Base-by-base conservation (phyloP, 768 basidiomycete species). In the Boletus edulis region DNA sequence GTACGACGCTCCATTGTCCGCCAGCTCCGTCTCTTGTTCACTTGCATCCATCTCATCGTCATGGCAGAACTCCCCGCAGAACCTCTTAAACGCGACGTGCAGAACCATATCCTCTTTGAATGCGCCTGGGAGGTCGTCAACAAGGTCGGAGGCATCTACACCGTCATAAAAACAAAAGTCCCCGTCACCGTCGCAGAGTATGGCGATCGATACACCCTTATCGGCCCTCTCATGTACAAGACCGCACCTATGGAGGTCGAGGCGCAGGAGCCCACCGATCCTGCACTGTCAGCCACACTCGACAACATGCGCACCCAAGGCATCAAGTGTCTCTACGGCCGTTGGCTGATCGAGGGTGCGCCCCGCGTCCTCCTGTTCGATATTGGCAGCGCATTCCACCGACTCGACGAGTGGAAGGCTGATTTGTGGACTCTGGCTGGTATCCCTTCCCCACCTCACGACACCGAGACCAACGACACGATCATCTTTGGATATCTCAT, bases 221-320 rank as follows among this genome's bases (percentile, higher is more conserved):
- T 99, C 66, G 97, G 97, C 32, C 97, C 97, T n/a, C 84, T 99
- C 59, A 90, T 87, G 47, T 96, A 98, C 86, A 98, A 98, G 78
- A 87, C 91, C 1, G 96, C 96, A 0, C 95, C 96, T 45, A 94
- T 99, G 94, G 97, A 99, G 75, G 97, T 99, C 65, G 97, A 98
- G 73, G 79, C 88, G 7, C 83, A 91, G 68, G 95, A 97, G 55
- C 94, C 96, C 24, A 76, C 82, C 4, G 93, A 95, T 65, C 84
- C 85, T 5, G 82, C 87, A 52, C 74, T 99, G 54, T 83, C 81
- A n/a, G 77, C 78, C 5, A 81, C 91, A 3, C 80, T 98, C 48
- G 79, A 86, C n/a, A 69, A 75, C 31, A 95, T 99, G 94, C 84
- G 87, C 49, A 78, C 82, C 2, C 86, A 93, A 61, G 97, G 97